Evolutionary conservation across 2,329 filamentous ascomycete genomes (phyloP).

Genomic region (Colletotrichum tropicicola): DNA sequence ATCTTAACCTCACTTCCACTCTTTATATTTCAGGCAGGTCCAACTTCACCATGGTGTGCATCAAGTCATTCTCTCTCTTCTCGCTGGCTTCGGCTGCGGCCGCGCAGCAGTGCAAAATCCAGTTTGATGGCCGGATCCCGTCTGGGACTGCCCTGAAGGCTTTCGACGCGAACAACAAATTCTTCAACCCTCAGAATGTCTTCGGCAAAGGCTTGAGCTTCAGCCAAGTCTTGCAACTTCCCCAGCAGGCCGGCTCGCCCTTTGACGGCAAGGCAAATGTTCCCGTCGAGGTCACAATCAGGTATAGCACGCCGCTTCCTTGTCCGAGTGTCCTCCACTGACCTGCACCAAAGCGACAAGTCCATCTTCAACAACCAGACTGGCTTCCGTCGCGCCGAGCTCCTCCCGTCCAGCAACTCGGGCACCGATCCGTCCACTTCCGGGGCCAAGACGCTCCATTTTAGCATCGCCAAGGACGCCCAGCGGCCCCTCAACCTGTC

Average conservation of each 20-base stretch:
- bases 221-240: conserved; percentile 59
- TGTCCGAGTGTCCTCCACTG: neutral
- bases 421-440: conserved; percentile 58
- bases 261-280: conserved; percentile 53
- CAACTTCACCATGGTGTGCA: conserved; percentile 19
- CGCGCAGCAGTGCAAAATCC: conserved; percentile 40
- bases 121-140: conserved; percentile 58
- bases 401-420: conserved; percentile 59
- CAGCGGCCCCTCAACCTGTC: conserved; percentile 62
- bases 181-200: conserved; percentile 61
- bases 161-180: conserved; percentile 52
- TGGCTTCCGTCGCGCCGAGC: conserved; percentile 68
- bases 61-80: conserved; percentile 13
- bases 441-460: conserved; percentile 70
- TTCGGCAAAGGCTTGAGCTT: conserved; percentile 61
- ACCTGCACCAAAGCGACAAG: conserved; percentile 48
- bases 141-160: conserved; percentile 43
- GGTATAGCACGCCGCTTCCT: neutral
- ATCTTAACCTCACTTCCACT: neutral
- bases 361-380: conserved; percentile 69
- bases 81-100: conserved; percentile 7
- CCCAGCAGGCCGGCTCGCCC: conserved; percentile 39
- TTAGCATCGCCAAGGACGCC: conserved; percentile 63
- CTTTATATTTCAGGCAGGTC: conserved; percentile 19
- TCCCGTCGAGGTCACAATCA: conserved; percentile 63